Evolutionary conservation across 768 basidiomycete genomes (phyloP), one percentile per base, ranked within the genome.

Genomic region (Tylopilus sp.): DNA sequence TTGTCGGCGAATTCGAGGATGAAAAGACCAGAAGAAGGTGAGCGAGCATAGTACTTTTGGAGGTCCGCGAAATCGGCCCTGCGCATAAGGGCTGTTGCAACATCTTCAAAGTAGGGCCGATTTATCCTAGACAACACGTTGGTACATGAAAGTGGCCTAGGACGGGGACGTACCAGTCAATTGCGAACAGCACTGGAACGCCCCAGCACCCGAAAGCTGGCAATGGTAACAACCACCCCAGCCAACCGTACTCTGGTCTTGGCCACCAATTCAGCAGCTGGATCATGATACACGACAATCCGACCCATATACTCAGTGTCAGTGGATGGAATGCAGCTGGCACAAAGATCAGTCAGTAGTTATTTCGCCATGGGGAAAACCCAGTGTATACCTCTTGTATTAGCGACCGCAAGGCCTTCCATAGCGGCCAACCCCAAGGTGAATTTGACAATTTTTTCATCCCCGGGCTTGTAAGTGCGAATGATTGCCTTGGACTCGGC

Each of bases 221-320:
- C n/a, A 88, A 39, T 0, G 84, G 79, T 18, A 66, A 68, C 10
- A 91, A 67, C 67, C 80, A 86, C 18, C 78, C 76, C 42, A 79
- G 43, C 22, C 66, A 52, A 8, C 80, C 77, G 52, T 72, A 59
- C 12, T 71, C 60, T 12, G 66, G 60, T 18, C 73, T 69, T 1
- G 89, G 88, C 86, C 85, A 89, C 85, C 83, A 85, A 18, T 75
- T 46, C 76, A 88, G 74, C 42, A 71, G 71, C 50, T 83, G 73
- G 31, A 87, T 68, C 66, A 89, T 79, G 4, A 76, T 62, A 56
- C 73, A 76, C 11, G 87, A 80, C 23, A 87, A 50, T 8, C 69
- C 78, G 6, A 83, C 54, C 88, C 88, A 91, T 20, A 80, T 39
- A 36, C 75, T 73, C 38, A 91, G 56, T 3, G 75, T 75, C n/a